A percentile compares a stretch with the other conserved stretches of the same genome.
Conservation (phyloP, 2,329 filamentous ascomycete species). For the Fusarium metavorans region DNA sequence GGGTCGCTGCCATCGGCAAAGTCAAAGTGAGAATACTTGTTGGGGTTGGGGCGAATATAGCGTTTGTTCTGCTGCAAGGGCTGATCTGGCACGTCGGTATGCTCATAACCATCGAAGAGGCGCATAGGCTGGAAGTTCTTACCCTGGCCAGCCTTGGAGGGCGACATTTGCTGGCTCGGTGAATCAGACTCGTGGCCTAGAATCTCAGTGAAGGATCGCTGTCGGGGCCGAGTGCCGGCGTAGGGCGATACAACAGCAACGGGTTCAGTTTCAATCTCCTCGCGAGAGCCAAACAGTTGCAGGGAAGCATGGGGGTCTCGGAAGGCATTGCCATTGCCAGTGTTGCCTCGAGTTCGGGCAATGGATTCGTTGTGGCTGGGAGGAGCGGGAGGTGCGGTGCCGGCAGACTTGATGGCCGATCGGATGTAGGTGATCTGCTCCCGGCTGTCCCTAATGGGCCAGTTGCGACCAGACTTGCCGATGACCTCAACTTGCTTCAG, state of each 20-base stretch:
- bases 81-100: conserved; percentile 55
- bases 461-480: conserved; percentile 88
- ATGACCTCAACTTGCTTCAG: conserved; percentile 96
- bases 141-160: conserved; percentile 63
- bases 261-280: conserved; percentile 66
- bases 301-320: conserved; percentile 78
- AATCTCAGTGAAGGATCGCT: conserved; percentile 82
- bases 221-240: conserved; percentile 68
- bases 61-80: conserved; percentile 57
- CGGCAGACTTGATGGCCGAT: conserved; percentile 66
- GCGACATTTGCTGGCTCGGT: conserved; percentile 64
- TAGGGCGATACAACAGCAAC: conserved; percentile 69
- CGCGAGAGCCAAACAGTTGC: conserved; percentile 78
- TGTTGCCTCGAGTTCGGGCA: conserved; percentile 63
- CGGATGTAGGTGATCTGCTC: conserved; percentile 86
- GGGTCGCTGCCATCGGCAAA: conserved; percentile 75
- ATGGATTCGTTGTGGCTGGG: conserved; percentile 53
- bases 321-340: conserved; percentile 65
- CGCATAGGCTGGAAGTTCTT: conserved; percentile 74
- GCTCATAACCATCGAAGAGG: conserved; percentile 69
- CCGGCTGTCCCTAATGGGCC: conserved; percentile 90
- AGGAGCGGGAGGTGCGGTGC: conserved; percentile 48
- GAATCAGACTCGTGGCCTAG: conserved; percentile 69
- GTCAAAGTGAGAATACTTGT: conserved; percentile 88
- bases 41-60: conserved; percentile 74